Evolutionary conservation across 1,284 basidiomycete genomes (phyloP).

Genomic region (Pseudozyma sp.): DNA sequence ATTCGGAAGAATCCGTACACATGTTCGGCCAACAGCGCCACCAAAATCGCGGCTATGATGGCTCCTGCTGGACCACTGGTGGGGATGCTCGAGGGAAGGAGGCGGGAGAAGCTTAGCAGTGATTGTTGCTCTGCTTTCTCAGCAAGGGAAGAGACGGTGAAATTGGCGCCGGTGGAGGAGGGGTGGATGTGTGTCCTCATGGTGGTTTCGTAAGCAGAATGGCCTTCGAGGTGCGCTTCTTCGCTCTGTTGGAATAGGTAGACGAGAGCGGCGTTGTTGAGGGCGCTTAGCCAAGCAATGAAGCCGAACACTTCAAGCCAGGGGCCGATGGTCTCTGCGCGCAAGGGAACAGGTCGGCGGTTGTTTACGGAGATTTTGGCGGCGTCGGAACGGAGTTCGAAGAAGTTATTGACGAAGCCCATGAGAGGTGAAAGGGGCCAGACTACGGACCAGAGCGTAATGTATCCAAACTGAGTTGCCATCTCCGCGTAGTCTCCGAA

Average conservation of each 20-base stretch:
- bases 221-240: conserved; percentile 35
- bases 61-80: conserved; percentile 45
- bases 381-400: conserved; percentile 92
- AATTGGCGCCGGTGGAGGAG: background rate
- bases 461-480: conserved; percentile 84
- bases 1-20: conserved; percentile 53
- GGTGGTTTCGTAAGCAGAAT: conserved; percentile 48
- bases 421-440: conserved; percentile 84
- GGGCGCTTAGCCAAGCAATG: conserved; percentile 57
- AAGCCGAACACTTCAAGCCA: conserved; percentile 84
- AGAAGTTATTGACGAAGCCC: conserved; percentile 78
- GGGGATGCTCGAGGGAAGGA: conserved; percentile 49
- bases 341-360: conserved; percentile 83
- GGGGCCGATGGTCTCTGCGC: conserved; percentile 90
- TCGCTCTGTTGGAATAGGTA: conserved; percentile 60
- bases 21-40: conserved; percentile 65
- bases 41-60: conserved; percentile 55
- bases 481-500: conserved; percentile 89
- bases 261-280: conserved; percentile 57
- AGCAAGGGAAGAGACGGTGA: background rate
- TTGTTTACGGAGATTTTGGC: conserved; percentile 91
- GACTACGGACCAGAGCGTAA: conserved; percentile 89
- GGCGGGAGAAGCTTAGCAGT: conserved; percentile 38
- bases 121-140: conserved; percentile 16
- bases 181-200: conserved; percentile 57